Evolutionary conservation across 345 rosid species (phyloP).

Genomic region (Atalantia buxifolia): DNA sequence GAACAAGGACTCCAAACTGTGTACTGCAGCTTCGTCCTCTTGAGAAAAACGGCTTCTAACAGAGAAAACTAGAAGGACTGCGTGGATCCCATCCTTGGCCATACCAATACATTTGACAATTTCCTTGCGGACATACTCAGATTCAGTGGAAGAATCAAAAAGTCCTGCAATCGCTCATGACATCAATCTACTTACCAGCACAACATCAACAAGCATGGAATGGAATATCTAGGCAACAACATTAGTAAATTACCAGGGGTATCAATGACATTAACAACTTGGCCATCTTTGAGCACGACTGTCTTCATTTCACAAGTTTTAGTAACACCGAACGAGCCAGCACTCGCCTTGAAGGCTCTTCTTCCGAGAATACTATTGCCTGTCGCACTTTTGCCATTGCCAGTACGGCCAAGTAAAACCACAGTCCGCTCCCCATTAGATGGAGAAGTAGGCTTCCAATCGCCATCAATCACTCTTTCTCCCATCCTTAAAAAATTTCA

Average conservation of each 20-base stretch:
- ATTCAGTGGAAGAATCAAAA: constrained; percentile 61
- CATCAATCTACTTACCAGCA: constrained; percentile 3
- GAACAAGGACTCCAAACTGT: constrained; percentile 57
- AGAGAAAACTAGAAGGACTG: constrained; percentile 63
- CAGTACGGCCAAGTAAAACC: constrained; percentile 86
- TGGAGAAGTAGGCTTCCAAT: constrained; percentile 69
- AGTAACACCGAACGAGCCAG: constrained; percentile 64
- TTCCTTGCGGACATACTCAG: constrained; percentile 71
- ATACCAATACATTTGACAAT: constrained; percentile 69
- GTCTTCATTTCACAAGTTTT: constrained; percentile 61
- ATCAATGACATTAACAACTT: constrained; percentile 72
- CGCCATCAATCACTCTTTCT: constrained; percentile 69
- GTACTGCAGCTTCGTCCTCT: constrained; percentile 73
- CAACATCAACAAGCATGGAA: neutral
- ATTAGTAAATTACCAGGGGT: constrained; percentile 60
- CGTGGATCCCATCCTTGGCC: constrained; percentile 88
- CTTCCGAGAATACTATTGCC: constrained; percentile 80
- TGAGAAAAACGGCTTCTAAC: constrained; percentile 59
- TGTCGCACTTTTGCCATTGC: constrained; percentile 90
- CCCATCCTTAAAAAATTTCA: constrained; percentile 46
- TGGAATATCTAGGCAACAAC: neutral
- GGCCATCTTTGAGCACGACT: constrained; percentile 55
- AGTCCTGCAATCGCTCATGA: constrained; percentile 43
- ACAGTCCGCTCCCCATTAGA: constrained; percentile 47
- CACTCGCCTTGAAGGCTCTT: constrained; percentile 65